These are phyloP conservation scores for Colletotrichum coccodes DNA, from an alignment of 2,329 filamentous ascomycete genomes.

Conservation along the genomic window DNA sequence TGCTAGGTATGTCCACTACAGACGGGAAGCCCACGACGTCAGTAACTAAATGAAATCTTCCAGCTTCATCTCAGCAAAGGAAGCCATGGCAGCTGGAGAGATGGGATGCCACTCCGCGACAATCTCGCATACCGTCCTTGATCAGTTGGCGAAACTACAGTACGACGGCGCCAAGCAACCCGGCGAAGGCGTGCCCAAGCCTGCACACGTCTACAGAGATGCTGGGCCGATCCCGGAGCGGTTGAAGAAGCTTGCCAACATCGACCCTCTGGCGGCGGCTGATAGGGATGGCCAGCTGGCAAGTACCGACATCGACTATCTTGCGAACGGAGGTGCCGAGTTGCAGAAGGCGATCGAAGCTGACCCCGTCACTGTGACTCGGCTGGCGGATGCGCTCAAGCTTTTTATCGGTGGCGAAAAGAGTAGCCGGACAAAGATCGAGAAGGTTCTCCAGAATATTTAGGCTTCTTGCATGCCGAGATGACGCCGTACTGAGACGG, in stretches of 20 bases:
- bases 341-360: conserved; percentile 53
- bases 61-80: conserved; percentile 53
- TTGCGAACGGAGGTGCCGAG: conserved; percentile 53
- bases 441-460: conserved; percentile 42
- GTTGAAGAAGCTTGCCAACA: conserved; percentile 45
- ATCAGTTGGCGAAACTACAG: conserved; percentile 48
- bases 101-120: conserved; percentile 58
- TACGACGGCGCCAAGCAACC: conserved; percentile 50
- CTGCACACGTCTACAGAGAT: conserved; percentile 49
- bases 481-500: neutral
- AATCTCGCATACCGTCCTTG: conserved; percentile 50
- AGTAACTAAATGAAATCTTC: neutral
- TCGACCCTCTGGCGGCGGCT: conserved; percentile 51
- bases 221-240: conserved; percentile 44
- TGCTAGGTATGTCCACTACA: conserved; percentile 45
- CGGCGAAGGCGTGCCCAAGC: conserved; percentile 50
- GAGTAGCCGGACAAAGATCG: conserved; percentile 49
- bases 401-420: conserved; percentile 52
- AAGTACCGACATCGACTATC: conserved; percentile 54
- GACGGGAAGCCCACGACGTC: neutral
- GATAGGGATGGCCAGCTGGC: conserved; percentile 51
- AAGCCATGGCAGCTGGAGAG: conserved; percentile 57
- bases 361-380: conserved; percentile 48
- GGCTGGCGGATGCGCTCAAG: conserved; percentile 50
- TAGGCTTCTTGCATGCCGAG: neutral